A percentile compares a stretch with the other conserved stretches of the same genome.
phyloP scores from a whole-genome alignment of 208 protist genomes.

The Leishmania major region DNA sequence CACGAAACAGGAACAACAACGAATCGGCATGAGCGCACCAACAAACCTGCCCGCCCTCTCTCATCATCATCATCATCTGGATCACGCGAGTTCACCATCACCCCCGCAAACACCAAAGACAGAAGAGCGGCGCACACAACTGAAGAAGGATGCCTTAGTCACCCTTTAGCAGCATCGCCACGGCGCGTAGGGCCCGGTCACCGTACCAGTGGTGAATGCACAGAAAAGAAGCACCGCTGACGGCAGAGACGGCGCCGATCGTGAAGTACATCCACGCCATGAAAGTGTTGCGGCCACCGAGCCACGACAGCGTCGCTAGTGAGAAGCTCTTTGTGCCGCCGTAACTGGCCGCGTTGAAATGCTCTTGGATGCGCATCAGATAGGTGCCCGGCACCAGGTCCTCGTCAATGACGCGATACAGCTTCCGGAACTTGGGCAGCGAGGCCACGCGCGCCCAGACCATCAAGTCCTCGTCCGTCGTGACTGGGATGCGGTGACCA shows the following conservation, averaged over 20 bases:
- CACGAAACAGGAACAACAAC: background rate
- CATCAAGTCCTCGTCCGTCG: constrained; percentile 97
- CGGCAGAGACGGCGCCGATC: constrained; percentile 86
- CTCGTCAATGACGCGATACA: constrained; percentile 93
- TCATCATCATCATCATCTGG: background rate
- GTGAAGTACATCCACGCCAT: constrained; percentile 93
- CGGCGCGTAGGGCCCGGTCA: constrained; percentile 38
- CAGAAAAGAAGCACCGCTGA: constrained; percentile 71
- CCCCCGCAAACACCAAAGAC: background rate
- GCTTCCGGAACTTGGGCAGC: constrained; percentile 97
- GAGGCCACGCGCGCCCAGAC: constrained; percentile 98
- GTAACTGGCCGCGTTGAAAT: constrained; percentile 92
- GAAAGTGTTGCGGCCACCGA: constrained; percentile 96
- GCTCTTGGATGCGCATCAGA: constrained; percentile 88
- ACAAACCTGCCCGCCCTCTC: background rate
- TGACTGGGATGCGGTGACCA: constrained; percentile 81
- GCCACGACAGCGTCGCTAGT: constrained; percentile 92
- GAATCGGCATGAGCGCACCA: background rate
- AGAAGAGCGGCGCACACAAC: background rate
- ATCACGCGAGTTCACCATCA: background rate
- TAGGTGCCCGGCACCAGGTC: constrained; percentile 89
- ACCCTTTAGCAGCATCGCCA: constrained; percentile 40
- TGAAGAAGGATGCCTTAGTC: constrained; percentile 13
- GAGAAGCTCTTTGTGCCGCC: constrained; percentile 95
- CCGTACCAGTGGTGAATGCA: constrained; percentile 46